phyloP scores from a whole-genome alignment of 2,329 filamentous ascomycete species.

The Penicillium vulpinum region DNA sequence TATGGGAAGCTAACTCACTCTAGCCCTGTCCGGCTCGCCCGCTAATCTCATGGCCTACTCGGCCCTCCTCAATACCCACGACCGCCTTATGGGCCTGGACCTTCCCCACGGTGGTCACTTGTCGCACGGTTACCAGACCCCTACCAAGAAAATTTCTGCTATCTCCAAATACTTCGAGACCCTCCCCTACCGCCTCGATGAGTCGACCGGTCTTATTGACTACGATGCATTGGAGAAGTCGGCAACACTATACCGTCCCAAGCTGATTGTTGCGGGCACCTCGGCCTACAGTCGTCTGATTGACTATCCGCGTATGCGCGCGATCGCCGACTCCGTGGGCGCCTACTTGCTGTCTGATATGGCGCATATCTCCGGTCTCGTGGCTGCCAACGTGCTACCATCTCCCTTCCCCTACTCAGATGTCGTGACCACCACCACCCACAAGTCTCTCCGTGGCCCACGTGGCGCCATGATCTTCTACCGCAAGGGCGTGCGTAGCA shows the following conservation, averaged over 20 bases:
- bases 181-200: slow-evolving; percentile 83
- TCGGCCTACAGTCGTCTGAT: slow-evolving; percentile 98
- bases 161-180: slow-evolving; percentile 99
- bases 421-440: slow-evolving; percentile 96
- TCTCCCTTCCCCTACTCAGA: slow-evolving; percentile 91
- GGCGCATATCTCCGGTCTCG: slow-evolving; percentile 96
- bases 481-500: slow-evolving; percentile 90
- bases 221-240: slow-evolving; percentile 91
- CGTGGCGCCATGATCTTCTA: slow-evolving; percentile 99
- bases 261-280: slow-evolving; percentile 93
- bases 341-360: slow-evolving; percentile 97
- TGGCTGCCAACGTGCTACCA: slow-evolving; percentile 89
- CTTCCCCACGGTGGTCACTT: slow-evolving; percentile 92
- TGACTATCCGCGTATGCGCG: slow-evolving; percentile 93
- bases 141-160: slow-evolving; percentile 92
- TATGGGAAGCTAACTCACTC: slow-evolving; percentile 14
- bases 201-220: slow-evolving; percentile 87
- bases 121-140: slow-evolving; percentile 96
- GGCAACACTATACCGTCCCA: slow-evolving; percentile 88
- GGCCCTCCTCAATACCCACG: slow-evolving; percentile 91
- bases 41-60: slow-evolving; percentile 85
- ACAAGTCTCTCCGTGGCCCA: slow-evolving; percentile 97
- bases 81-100: slow-evolving; percentile 94
- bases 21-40: slow-evolving; percentile 76
- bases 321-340: slow-evolving; percentile 90